phyloP scores from a whole-genome alignment of 768 basidiomycete genomes.

The Kockovaella imperatae region DNA sequence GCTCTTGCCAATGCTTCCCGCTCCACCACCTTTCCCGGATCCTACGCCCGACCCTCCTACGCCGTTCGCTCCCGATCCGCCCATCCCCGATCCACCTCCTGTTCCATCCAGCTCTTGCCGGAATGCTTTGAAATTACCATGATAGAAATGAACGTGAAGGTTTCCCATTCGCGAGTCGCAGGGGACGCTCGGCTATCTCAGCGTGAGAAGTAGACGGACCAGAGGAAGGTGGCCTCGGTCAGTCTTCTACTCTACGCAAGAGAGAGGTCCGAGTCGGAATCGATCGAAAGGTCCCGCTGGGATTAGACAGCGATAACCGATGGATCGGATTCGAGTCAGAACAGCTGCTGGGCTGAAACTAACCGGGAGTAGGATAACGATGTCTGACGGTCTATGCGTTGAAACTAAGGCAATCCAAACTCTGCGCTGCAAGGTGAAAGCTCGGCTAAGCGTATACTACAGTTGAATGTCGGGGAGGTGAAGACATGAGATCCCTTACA shows the following conservation, averaged over 20 bases:
- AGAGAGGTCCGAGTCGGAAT: not conserved
- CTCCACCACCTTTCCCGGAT: constrained; percentile 8
- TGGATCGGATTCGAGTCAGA: not conserved
- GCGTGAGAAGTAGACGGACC: not conserved
- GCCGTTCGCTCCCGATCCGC: constrained; percentile 2
- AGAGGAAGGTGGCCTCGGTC: constrained; percentile 39
- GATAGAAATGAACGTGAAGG: constrained; percentile 35
- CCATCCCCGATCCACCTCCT: constrained; percentile 3
- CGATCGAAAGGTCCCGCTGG: not conserved
- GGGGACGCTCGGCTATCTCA: not conserved
- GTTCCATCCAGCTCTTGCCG: constrained; percentile 36
- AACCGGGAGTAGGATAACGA: too few species aligned
- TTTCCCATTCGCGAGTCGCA: constrained; percentile 34
- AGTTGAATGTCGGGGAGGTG: too few species aligned
- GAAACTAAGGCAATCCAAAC: too few species aligned
- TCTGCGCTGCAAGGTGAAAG: too few species aligned
- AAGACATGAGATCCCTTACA: too few species aligned
- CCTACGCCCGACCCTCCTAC: not conserved
- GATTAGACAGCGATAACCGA: not conserved
- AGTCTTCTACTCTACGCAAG: not conserved
- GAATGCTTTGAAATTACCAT: constrained; percentile 40
- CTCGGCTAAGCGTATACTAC: too few species aligned
- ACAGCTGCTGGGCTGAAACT: too few species aligned
- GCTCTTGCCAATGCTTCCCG: constrained; percentile 25
- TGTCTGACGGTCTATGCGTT: too few species aligned